These are phyloP conservation scores for Pelargonium exstipulatum DNA, from an alignment of 441 rosid species.

Conservation along the genomic window DNA sequence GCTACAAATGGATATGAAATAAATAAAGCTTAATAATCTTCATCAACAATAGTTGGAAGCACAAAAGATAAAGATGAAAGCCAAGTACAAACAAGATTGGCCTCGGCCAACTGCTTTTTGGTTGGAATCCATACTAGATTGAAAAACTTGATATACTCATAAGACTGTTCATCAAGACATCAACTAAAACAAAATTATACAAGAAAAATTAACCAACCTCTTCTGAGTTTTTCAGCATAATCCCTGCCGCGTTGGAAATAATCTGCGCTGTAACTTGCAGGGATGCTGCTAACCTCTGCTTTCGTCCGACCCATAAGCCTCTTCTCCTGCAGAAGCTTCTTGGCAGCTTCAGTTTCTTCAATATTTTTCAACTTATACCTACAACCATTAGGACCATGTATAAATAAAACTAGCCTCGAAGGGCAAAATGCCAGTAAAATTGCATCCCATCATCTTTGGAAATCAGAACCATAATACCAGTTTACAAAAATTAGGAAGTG, in stretches of 20 bases:
- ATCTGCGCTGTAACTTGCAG: slow-evolving; percentile 92
- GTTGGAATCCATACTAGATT: not conserved
- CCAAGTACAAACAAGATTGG: not conserved
- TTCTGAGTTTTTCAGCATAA: slow-evolving; percentile 86
- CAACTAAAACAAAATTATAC: not conserved
- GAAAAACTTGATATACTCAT: not conserved
- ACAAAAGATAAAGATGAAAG: not conserved
- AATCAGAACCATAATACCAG: not conserved
- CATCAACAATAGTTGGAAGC: not conserved
- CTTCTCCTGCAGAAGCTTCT: slow-evolving; percentile 89
- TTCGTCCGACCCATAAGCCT: slow-evolving; percentile 65
- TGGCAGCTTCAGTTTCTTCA: slow-evolving; percentile 97
- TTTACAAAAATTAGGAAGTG: slow-evolving; percentile 2
- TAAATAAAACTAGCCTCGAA: not conserved
- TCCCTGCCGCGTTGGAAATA: slow-evolving; percentile 89
- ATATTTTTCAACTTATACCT: slow-evolving; percentile 87
- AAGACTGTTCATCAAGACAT: not conserved
- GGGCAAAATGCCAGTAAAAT: not conserved
- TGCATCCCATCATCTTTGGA: not conserved
- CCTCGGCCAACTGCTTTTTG: not conserved
- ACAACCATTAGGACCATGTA: slow-evolving; percentile 23
- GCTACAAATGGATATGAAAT: not conserved
- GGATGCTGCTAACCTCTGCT: slow-evolving; percentile 57
- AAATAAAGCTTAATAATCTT: not conserved
- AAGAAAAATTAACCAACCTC: slow-evolving; percentile 40